Evolutionary conservation across 2,329 filamentous ascomycete genomes (phyloP).

Genomic region (Fusarium stilboides): DNA sequence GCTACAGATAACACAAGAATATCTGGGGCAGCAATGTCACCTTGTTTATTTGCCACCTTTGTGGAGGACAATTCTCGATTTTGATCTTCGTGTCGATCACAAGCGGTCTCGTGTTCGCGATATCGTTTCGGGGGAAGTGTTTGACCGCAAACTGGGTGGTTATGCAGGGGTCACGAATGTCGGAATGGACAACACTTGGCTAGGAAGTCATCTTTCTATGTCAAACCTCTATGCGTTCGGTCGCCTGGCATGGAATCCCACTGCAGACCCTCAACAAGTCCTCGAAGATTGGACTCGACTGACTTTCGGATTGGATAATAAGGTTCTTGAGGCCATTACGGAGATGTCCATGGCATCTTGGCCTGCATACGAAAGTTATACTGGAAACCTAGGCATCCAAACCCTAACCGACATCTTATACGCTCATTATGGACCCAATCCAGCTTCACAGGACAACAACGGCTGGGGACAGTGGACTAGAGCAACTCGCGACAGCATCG

Average conservation of each 20-base stretch:
- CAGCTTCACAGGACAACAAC: slow-evolving; percentile 76
- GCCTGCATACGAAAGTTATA: slow-evolving; percentile 80
- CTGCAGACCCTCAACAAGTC: slow-evolving; percentile 58
- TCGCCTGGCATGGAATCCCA: slow-evolving; percentile 75
- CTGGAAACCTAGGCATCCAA: slow-evolving; percentile 78
- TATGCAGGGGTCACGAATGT: slow-evolving; percentile 79
- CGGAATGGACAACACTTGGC: slow-evolving; percentile 76
- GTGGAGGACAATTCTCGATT: slow-evolving; percentile 78
- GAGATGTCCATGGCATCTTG: slow-evolving; percentile 78
- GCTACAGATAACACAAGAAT: slow-evolving; percentile 78
- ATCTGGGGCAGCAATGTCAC: slow-evolving; percentile 79
- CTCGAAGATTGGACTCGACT: slow-evolving; percentile 77
- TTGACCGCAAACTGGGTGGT: slow-evolving; percentile 70
- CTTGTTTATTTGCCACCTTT: slow-evolving; percentile 77
- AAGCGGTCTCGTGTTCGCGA: slow-evolving; percentile 70
- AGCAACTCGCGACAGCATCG: slow-evolving; percentile 71
- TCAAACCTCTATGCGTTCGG: slow-evolving; percentile 81
- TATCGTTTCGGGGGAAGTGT: slow-evolving; percentile 73
- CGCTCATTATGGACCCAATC: slow-evolving; percentile 75
- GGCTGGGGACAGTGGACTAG: slow-evolving; percentile 81
- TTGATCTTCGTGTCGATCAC: slow-evolving; percentile 74
- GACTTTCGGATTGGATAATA: slow-evolving; percentile 71
- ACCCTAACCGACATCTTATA: slow-evolving; percentile 78
- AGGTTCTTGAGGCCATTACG: slow-evolving; percentile 72
- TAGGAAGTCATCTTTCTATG: slow-evolving; percentile 79